Evolutionary conservation across 495 filamentous ascomycete genomes (phyloP).

Genomic region (Penicillium verhagenii): DNA sequence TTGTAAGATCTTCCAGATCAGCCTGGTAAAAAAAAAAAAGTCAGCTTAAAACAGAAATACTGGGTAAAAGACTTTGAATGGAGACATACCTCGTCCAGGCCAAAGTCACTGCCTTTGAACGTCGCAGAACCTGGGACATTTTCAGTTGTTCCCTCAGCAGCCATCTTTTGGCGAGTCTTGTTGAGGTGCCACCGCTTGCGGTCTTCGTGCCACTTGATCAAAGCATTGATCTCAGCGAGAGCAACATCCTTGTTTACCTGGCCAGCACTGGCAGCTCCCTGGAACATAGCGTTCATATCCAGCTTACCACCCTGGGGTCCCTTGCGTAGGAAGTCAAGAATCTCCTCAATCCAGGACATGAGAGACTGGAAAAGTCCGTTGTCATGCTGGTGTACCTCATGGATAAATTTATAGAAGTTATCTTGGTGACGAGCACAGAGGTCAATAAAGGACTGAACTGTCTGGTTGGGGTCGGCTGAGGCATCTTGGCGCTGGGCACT

Average conservation of each 20-base stretch:
- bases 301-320: constrained; percentile 76
- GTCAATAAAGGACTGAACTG: constrained; percentile 98
- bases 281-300: constrained; percentile 91
- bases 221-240: constrained; percentile 74
- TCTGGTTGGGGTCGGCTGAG: constrained; percentile 93
- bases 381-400: constrained; percentile 97
- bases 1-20: constrained; percentile 78
- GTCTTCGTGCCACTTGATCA: constrained; percentile 92
- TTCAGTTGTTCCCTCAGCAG: constrained; percentile 64
- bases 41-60: constrained; percentile 11
- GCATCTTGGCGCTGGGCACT: constrained; percentile 88
- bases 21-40: constrained; percentile 32
- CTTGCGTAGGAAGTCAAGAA: constrained; percentile 86
- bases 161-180: constrained; percentile 99
- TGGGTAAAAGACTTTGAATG: background rate
- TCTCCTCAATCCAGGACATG: constrained; percentile 97
- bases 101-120: constrained; percentile 81
- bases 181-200: constrained; percentile 96
- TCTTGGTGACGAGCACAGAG: constrained; percentile 91
- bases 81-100: constrained; percentile 69
- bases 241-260: constrained; percentile 68
- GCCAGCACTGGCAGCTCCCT: constrained; percentile 66
- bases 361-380: constrained; percentile 93
- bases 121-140: constrained; percentile 47
- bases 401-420: constrained; percentile 98